A percentile compares a stretch with the other conserved stretches of the same genome.
Conservation (phyloP, 305 asterid species). For the Fraxinus ornus region DNA sequence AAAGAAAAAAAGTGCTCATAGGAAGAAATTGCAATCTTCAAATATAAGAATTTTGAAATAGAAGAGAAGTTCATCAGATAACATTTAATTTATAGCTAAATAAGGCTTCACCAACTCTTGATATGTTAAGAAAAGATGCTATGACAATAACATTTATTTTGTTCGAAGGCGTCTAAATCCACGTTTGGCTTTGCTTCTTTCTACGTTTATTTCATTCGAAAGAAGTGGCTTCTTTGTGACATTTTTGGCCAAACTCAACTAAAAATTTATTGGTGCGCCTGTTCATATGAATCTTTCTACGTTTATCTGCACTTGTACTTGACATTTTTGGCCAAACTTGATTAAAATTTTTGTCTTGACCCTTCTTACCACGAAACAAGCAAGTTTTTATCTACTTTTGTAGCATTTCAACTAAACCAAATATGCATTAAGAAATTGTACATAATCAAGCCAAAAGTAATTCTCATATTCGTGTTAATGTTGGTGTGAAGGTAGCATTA, state of each 20-base stretch:
- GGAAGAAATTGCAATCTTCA: neutral
- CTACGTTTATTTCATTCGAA: neutral
- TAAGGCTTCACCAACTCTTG: neutral
- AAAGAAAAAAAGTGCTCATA: no score
- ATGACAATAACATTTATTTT: no score
- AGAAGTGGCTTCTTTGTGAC: no score
- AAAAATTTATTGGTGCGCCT: no score
- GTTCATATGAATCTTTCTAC: no score
- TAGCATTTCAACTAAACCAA: neutral
- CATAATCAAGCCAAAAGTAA: neutral
- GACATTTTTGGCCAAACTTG: no score
- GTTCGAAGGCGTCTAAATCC: neutral
- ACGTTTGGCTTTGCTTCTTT: neutral
- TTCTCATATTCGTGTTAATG: neutral
- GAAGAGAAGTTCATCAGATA: neutral
- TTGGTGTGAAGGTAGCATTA: constrained; percentile 39
- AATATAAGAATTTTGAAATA: no score
- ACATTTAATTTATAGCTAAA: no score
- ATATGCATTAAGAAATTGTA: neutral
- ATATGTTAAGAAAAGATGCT: no score
- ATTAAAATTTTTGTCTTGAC: no score
- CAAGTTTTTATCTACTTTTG: neutral
- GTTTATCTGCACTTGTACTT: no score
- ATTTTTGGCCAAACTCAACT: neutral
- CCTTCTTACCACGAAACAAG: no score